Percentiles rank a stretch among this genome's conserved stretches.
phyloP scores from a whole-genome alignment of 208 protist genomes.

The Acanthamoeba lenticulata region DNA sequence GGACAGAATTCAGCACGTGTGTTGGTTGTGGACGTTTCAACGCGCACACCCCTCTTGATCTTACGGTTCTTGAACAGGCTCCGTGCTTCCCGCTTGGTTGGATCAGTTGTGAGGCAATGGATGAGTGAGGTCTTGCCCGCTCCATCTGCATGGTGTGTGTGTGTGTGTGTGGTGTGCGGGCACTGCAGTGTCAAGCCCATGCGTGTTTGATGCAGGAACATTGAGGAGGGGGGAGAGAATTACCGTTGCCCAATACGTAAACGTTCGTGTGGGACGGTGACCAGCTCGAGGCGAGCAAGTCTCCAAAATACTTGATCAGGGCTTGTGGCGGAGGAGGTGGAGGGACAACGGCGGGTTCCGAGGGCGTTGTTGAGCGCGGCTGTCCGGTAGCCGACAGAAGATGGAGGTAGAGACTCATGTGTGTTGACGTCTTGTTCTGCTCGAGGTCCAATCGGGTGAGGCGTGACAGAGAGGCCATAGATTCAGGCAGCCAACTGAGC shows the following conservation, averaged over 20 bases:
- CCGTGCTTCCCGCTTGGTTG: neutral
- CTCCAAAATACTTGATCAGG: neutral
- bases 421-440: neutral
- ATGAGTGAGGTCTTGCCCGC: neutral
- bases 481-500: neutral
- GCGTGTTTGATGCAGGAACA: neutral
- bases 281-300: neutral
- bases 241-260: neutral
- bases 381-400: neutral
- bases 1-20: neutral
- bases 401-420: neutral
- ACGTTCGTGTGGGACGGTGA: neutral
- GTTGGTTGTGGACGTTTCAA: neutral
- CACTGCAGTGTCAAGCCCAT: neutral
- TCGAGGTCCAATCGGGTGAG: neutral
- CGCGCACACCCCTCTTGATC: neutral
- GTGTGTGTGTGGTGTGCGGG: neutral
- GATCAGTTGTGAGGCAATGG: neutral
- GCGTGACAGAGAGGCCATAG: neutral
- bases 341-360: neutral
- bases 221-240: neutral
- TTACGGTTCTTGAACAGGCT: neutral
- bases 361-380: too few relatives aligned
- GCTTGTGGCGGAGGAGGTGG: neutral
- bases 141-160: neutral